Base-by-base conservation (phyloP, 1,139 yeast genomes). In the Yamadazyma spencermartinsiae region DNA sequence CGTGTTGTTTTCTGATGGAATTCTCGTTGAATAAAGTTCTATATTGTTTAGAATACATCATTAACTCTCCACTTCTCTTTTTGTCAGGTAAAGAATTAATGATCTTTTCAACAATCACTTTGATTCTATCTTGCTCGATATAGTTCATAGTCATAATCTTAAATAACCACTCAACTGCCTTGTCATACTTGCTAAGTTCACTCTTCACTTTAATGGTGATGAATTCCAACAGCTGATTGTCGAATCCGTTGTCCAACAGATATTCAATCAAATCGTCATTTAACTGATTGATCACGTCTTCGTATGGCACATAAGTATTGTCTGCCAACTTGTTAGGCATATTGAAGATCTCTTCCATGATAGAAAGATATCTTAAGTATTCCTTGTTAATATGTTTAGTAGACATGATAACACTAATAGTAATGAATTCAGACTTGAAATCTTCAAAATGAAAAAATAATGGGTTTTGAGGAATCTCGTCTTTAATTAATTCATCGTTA, bases 391-490 rank as follows among this genome's bases (percentile, higher is more conserved):
- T 68, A n/a, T 61, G 68, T 7, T 76, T 67, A 0, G 95, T 76
- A 1, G 94, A 80, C 53, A 86, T 60, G 25, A 85, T 63, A 25
- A 88, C 57, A 44, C 80, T 76, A 16, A 88, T 70, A n/a, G 86
- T 80, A 17, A 87, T 79, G 58, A 92, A 92, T 53, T 86, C 82
- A 1, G 97, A 86, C 39, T 80, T 76, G 56, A 79, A 85, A 45
- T 83, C 79, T 60, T 92, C 97, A 51, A 86, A 76, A 55, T 89
- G 95, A 39, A 89, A 60, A 46, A 80, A 82, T 29, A 89, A 60
- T 6, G 95, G 90, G 48, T 83, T 74, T 27, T 72, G 65, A 1
- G 51, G 46, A 9, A 36, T 14, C 7, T 83, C 82, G 45, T 74
- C 79, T 1, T 51, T 46, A 50, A 35, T 36, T 44, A 62, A 56